Conservation (phyloP, 2,329 filamentous ascomycete genomes). For the Diaporthe sp. region DNA sequence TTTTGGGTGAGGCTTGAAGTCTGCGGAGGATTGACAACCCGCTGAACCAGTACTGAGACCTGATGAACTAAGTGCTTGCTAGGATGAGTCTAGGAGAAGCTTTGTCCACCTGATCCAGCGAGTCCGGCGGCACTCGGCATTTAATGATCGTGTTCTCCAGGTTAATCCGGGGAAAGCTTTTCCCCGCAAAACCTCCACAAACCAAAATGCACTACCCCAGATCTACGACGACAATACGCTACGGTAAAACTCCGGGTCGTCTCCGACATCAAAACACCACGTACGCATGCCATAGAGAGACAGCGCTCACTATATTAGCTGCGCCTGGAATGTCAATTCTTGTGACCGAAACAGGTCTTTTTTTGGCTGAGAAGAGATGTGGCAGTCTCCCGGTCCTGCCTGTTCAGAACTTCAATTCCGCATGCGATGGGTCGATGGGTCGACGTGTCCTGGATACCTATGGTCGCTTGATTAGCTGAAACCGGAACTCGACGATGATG, state of each 20-base stretch:
- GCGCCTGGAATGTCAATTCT: too few species aligned
- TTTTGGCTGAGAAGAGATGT: too few species aligned
- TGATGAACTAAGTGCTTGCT: slow-evolving; percentile 10
- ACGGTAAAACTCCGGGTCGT: not conserved
- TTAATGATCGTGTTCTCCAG: not conserved
- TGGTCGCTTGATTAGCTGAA: too few species aligned
- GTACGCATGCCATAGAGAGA: not conserved
- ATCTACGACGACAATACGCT: not conserved
- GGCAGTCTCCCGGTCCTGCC: too few species aligned
- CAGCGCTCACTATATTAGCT: not conserved
- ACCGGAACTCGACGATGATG: too few species aligned
- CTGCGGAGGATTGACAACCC: slow-evolving; percentile 20
- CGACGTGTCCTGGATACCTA: too few species aligned
- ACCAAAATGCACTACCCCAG: slow-evolving; percentile 3
- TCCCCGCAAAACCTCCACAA: slow-evolving; percentile 31
- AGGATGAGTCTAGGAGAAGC: not conserved
- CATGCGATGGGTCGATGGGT: too few species aligned
- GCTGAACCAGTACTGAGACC: not conserved
- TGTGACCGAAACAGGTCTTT: too few species aligned
- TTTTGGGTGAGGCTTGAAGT: not conserved
- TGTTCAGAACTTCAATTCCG: too few species aligned
- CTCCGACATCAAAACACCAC: not conserved
- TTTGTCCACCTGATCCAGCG: slow-evolving; percentile 15
- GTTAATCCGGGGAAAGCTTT: slow-evolving; percentile 13
- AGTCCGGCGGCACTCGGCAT: slow-evolving; percentile 13